Percentiles rank a stretch among this genome's conserved stretches.
Conservation (phyloP, 2,329 filamentous ascomycete species). For the Curvularia lunata region DNA sequence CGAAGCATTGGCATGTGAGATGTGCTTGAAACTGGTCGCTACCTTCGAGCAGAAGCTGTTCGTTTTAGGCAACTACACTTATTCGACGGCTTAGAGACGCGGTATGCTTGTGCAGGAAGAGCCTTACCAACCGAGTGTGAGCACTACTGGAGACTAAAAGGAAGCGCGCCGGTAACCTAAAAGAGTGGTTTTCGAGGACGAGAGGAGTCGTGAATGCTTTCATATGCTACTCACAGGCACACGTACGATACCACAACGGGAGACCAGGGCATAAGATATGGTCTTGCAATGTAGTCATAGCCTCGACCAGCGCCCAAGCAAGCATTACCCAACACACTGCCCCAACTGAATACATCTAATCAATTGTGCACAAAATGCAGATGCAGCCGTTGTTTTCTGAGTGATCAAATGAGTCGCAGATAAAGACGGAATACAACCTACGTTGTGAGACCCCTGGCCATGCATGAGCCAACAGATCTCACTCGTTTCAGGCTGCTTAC, state of each 20-base stretch:
- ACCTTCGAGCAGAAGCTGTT: slow-evolving; percentile 6
- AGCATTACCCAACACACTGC: not conserved
- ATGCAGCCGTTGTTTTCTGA: not conserved
- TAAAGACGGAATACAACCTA: not conserved
- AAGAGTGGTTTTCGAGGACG: not conserved
- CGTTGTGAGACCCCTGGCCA: not conserved
- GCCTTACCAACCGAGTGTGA: not conserved
- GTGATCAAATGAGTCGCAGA: not conserved
- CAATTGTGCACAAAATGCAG: not conserved
- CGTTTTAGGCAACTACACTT: not conserved
- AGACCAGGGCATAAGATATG: too few relatives aligned
- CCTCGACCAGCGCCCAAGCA: not conserved
- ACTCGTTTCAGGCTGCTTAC: not conserved
- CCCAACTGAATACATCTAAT: not conserved
- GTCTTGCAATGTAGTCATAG: not conserved
- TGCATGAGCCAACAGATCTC: not conserved
- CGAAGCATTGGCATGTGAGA: slow-evolving; percentile 22
- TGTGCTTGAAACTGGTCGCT: slow-evolving; percentile 10
- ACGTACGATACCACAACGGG: not conserved
- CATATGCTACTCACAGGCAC: not conserved
- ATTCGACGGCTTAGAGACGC: slow-evolving; percentile 5
- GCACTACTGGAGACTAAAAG: too few relatives aligned
- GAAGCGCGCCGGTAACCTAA: not conserved
- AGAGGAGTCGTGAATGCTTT: not conserved
- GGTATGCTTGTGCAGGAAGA: not conserved